These are phyloP conservation scores for Claviceps spartinae DNA, from an alignment of 2,329 filamentous ascomycete genomes.

Conservation along the genomic window DNA sequence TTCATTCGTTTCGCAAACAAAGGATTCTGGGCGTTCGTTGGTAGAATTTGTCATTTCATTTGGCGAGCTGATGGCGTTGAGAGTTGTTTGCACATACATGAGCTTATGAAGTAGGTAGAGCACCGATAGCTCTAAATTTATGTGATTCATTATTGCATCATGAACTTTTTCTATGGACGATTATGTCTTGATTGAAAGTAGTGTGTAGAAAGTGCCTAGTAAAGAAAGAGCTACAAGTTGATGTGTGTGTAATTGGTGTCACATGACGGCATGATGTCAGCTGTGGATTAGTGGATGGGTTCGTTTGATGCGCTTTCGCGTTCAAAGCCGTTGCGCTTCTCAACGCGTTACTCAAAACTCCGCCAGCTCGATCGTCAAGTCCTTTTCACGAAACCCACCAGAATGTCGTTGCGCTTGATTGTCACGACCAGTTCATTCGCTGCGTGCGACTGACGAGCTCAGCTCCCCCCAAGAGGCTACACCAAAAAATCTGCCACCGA, in stretches of 20 bases:
- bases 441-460: not conserved
- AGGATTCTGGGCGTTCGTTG: not conserved
- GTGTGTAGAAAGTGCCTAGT: too few relatives aligned
- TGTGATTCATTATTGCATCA: not conserved
- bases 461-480: not conserved
- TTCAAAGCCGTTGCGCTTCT: too few relatives aligned
- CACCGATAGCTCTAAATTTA: not conserved
- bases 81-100: not conserved
- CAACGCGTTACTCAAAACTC: not conserved
- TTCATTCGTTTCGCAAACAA: not conserved
- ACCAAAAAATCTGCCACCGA: not conserved
- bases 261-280: slow-evolving; percentile 2
- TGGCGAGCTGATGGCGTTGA: slow-evolving; percentile 3
- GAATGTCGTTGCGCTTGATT: not conserved
- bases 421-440: not conserved
- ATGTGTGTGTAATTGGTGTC: not conserved
- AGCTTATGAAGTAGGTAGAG: not conserved
- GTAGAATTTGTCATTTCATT: not conserved
- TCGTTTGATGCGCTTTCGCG: too few relatives aligned
- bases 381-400: not conserved
- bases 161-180: not conserved
- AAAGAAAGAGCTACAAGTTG: not conserved
- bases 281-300: not conserved
- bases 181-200: too few relatives aligned
- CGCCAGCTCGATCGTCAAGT: not conserved